Conservation (phyloP, 148 eudicot genomes). For the Polygonum maritimum region DNA sequence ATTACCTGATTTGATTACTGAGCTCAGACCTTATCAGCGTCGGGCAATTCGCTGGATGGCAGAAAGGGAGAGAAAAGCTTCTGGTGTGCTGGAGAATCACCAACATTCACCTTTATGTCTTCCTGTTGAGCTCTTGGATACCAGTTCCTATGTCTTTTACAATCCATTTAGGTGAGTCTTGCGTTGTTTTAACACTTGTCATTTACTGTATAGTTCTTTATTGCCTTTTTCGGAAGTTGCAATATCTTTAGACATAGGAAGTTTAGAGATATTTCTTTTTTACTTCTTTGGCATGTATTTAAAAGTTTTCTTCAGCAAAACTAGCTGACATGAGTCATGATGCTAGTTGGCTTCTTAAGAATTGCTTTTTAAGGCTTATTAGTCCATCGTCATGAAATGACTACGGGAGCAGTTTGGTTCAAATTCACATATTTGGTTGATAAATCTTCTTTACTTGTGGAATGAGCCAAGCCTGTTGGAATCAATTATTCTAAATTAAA, state of each 20-base stretch:
- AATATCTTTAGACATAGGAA: not conserved
- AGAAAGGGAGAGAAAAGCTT: slow-evolving; percentile 64
- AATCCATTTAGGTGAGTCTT: slow-evolving; percentile 75
- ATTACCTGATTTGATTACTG: slow-evolving; percentile 70
- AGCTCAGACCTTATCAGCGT: slow-evolving; percentile 94
- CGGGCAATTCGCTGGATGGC: slow-evolving; percentile 98
- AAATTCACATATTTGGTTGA: not conserved
- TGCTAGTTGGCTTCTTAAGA: not conserved
- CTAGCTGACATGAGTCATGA: not conserved
- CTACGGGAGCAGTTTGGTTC: not conserved
- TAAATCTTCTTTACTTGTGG: not conserved
- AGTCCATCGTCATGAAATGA: not conserved
- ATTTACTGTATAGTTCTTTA: not conserved
- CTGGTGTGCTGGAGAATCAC: slow-evolving; percentile 26
- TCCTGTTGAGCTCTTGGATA: slow-evolving; percentile 63
- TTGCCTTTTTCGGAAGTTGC: not conserved
- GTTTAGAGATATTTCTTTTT: not conserved
- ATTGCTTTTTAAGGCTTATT: not conserved
- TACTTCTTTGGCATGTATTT: not conserved
- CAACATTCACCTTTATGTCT: slow-evolving; percentile 56
- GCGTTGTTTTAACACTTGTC: not conserved
- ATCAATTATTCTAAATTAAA: not conserved
- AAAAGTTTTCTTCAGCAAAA: not conserved
- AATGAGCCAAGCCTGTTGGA: not conserved
- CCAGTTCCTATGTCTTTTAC: slow-evolving; percentile 64